A percentile compares a stretch with the other conserved stretches of the same genome.
Evolutionary conservation across 352 stramenopile species (phyloP).

Genomic region (Peronospora farinosa): DNA sequence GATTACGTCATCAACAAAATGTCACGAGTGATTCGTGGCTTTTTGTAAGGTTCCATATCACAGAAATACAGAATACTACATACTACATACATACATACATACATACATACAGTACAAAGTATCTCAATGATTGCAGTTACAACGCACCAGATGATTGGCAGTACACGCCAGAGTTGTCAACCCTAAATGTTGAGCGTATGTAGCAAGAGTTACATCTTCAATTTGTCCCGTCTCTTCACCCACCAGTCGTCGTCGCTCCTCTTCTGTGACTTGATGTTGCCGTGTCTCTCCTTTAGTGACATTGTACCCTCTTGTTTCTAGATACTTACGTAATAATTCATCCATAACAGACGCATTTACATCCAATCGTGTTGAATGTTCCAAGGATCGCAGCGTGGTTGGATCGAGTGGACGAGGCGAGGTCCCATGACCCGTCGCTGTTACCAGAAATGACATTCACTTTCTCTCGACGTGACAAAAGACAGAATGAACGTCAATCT

Average conservation of each 20-base stretch:
- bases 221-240: constrained; percentile 18
- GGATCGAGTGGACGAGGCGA: constrained; percentile 9
- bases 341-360: constrained; percentile 41
- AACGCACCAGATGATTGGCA: constrained; percentile 63
- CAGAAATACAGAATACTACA: too few species aligned
- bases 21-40: too few species aligned
- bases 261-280: constrained; percentile 15
- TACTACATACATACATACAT: too few species aligned
- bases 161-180: constrained; percentile 66
- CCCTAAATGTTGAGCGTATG: constrained; percentile 55
- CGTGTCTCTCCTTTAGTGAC: constrained; percentile 22
- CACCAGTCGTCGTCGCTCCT: constrained; percentile 29
- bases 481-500: constrained; percentile 14
- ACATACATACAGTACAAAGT: too few species aligned
- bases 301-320: constrained; percentile 50
- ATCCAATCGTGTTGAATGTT: constrained; percentile 10
- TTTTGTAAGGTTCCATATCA: neutral
- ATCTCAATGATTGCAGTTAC: constrained; percentile 4
- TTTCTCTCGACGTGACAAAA: constrained; percentile 18
- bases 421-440: constrained; percentile 6
- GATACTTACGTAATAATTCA: constrained; percentile 64
- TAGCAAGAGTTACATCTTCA: constrained; percentile 39
- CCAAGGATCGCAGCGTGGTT: constrained; percentile 7
- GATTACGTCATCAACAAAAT: neutral
- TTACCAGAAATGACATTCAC: constrained; percentile 23